Evolutionary conservation across 2,329 filamentous ascomycete species (phyloP), one percentile per base, ranked within the genome.

Genomic region (Botrytis fragariae): DNA sequence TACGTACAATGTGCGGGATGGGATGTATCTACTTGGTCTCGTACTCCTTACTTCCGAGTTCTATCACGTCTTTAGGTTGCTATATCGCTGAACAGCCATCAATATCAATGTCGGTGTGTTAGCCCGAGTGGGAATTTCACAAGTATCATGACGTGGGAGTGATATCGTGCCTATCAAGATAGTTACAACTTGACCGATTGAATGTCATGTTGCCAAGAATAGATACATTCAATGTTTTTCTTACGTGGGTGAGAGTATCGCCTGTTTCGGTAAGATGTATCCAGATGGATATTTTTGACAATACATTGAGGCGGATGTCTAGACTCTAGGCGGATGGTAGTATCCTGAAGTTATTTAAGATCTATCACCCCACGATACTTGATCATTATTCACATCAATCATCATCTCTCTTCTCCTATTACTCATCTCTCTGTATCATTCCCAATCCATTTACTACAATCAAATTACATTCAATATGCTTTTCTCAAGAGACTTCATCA

Each of bases 401-500:
- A 44, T 51, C 32, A 18, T 63, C 35, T 68, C 35, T 25, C 59
- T 57, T 32, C 35, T 65, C 8, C 4, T n/a, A 65, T 29, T 8
- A 44, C 51, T 18, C 54, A 70, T 35, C 67, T 35, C 32, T 60
- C 51, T 60, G 37, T 35, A 61, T 44, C n/a, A 29, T 45, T 72
- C 10, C 32, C 57, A 62, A 37, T 37, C 48, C 16, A 29, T 29
- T n/a, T n/a, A 39, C 29, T 45, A 14, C 69, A 63, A 59, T 29
- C 61, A 45, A 25, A 68, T 4, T 18, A 48, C 22, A 59, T 67
- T 73, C 54, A 73, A 69, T 39, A 73, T 73, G 71, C 57, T 73
- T 57, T 73, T 73, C 54, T 69, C 71, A 69, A 20, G 54, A 45
- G 71, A 73, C n/a, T 57, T 73, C 12, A 54, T 73, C 57, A 42